These are phyloP conservation scores for Strigomonas galati DNA, from an alignment of 208 protist genomes.

Conservation along the genomic window DNA sequence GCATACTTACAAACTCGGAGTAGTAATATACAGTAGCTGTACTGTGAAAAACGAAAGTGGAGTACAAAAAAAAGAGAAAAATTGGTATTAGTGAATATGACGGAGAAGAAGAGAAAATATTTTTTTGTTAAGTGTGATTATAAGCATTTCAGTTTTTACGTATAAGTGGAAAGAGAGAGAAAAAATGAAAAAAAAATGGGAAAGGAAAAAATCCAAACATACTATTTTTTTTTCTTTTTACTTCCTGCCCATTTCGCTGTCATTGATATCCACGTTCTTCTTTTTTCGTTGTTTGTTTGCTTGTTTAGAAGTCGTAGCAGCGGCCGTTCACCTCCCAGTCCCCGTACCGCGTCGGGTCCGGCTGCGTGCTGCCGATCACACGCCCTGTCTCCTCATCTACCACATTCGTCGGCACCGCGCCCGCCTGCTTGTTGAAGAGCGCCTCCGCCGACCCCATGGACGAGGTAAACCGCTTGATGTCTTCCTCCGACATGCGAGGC, in stretches of 20 bases:
- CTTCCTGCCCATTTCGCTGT: too few relatives aligned
- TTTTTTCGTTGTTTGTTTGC: conserved; percentile 11
- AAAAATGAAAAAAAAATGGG: background rate
- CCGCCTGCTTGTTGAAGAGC: conserved; percentile 84
- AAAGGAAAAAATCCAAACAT: background rate
- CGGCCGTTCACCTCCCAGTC: conserved; percentile 89
- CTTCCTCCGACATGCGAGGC: conserved; percentile 58
- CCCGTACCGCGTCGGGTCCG: conserved; percentile 80
- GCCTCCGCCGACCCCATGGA: conserved; percentile 76
- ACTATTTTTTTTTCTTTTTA: too few relatives aligned
- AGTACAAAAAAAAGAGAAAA: too few relatives aligned
- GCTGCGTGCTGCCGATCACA: conserved; percentile 82
- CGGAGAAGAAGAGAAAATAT: too few relatives aligned
- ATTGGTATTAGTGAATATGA: too few relatives aligned
- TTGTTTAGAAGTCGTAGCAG: conserved; percentile 82
- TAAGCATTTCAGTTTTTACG: background rate
- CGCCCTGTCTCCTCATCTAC: conserved; percentile 82
- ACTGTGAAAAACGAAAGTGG: too few relatives aligned
- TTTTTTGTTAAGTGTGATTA: too few relatives aligned
- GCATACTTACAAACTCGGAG: too few relatives aligned
- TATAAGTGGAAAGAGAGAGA: background rate
- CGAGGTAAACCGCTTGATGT: conserved; percentile 80
- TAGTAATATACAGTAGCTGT: too few relatives aligned
- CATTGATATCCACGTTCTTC: too few relatives aligned
- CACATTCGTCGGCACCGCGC: conserved; percentile 73